A percentile compares a stretch with the other conserved stretches of the same genome.
phyloP scores from a whole-genome alignment of 345 rosid species.

The Cardamine resedifolia region DNA sequence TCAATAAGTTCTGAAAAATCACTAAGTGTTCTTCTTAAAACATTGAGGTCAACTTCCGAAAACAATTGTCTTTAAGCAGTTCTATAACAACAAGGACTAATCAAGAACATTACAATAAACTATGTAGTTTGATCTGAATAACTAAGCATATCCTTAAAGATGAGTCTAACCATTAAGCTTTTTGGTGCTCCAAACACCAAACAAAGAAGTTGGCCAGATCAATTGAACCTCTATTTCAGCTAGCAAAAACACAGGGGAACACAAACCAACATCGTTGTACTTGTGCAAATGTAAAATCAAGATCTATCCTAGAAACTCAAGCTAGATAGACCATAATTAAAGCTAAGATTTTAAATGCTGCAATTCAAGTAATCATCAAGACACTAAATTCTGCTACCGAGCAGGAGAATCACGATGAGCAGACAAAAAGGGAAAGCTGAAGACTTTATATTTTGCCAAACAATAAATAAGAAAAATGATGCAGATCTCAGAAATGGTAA shows the following conservation, averaged over 20 bases:
- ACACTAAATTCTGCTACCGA: background rate
- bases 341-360: background rate
- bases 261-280: constrained; percentile 13
- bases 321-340: background rate
- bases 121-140: background rate
- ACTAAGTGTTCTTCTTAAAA: background rate
- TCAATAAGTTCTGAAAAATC: background rate
- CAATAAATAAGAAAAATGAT: constrained; percentile 5
- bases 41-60: background rate
- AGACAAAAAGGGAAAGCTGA: constrained; percentile 15
- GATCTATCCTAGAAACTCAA: background rate
- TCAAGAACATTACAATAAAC: background rate
- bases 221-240: constrained; percentile 5
- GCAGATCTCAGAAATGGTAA: constrained; percentile 27
- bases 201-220: background rate
- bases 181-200: background rate
- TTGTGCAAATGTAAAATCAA: constrained; percentile 13
- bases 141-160: constrained; percentile 2
- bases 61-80: background rate
- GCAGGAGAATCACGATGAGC: constrained; percentile 7
- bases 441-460: constrained; percentile 10
- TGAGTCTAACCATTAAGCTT: constrained; percentile 2
- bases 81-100: constrained; percentile 20
- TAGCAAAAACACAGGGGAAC: constrained; percentile 18
- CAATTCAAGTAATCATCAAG: constrained; percentile 1